Percentiles rank a stretch among this genome's conserved stretches.
These are phyloP conservation scores for Parmales sp. DNA, from an alignment of 108 stramenopile species.

Conservation along the genomic window DNA sequence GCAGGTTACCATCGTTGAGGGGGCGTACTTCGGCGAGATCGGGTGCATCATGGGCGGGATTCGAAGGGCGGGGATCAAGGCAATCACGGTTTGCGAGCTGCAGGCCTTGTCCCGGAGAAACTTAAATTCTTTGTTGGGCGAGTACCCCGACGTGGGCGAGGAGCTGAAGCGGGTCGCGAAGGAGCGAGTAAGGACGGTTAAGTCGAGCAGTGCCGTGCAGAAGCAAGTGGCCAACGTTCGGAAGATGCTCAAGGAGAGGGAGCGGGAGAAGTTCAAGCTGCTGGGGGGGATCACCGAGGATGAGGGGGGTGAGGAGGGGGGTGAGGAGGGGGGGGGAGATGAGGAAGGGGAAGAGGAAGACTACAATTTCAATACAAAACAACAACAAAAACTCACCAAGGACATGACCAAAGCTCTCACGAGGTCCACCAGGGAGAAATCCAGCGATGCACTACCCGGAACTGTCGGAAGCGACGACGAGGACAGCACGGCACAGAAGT, in stretches of 20 bases:
- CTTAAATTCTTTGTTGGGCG: conserved; percentile 21
- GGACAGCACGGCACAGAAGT: too few species aligned
- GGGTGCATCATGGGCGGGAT: conserved; percentile 38
- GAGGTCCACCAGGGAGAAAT: too few species aligned
- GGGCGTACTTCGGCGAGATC: conserved; percentile 39
- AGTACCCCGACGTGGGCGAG: conserved; percentile 31
- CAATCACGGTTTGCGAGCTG: conserved; percentile 20
- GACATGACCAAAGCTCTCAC: too few species aligned
- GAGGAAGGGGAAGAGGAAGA: background rate
- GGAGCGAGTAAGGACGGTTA: conserved; percentile 12
- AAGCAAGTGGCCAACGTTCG: conserved; percentile 3
- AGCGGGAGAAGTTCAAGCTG: background rate
- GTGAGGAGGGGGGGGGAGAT: background rate
- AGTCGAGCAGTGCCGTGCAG: background rate
- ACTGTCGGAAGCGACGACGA: too few species aligned
- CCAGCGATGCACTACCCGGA: too few species aligned
- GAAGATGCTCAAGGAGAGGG: conserved; percentile 5
- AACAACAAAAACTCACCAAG: too few species aligned
- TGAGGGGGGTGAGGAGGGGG: background rate
- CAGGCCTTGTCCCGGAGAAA: conserved; percentile 23
- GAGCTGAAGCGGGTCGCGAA: conserved; percentile 28
- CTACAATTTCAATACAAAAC: too few species aligned
- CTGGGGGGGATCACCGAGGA: background rate
- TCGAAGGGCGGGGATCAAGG: conserved; percentile 29
- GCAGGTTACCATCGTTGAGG: conserved; percentile 27